Percentiles rank a stretch among this genome's conserved stretches.
Evolutionary conservation across 371 early-diverging fungal genomes (phyloP).

Genomic region (Rhizopus delemar): DNA sequence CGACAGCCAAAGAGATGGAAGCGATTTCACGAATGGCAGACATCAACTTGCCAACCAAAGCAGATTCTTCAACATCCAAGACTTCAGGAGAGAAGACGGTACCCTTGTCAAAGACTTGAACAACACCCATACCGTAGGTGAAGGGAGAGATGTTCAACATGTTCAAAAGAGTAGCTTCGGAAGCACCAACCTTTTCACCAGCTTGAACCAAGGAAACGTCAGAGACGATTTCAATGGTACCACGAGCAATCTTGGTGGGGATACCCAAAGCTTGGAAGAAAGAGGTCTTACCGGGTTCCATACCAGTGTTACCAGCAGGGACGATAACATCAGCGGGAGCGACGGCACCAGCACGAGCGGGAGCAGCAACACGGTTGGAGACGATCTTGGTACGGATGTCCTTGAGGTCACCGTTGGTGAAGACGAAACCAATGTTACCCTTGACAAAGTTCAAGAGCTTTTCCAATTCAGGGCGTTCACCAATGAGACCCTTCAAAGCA

Average conservation of each 20-base stretch:
- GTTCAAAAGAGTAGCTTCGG: constrained; percentile 98
- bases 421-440: constrained; percentile 99
- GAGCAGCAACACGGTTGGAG: constrained; percentile 95
- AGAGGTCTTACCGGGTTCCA: constrained; percentile 99
- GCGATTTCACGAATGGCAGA: constrained; percentile 88
- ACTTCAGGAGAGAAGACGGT: constrained; percentile 89
- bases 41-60: constrained; percentile 79
- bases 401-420: constrained; percentile 98
- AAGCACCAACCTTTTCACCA: constrained; percentile 97
- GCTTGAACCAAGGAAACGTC: constrained; percentile 91
- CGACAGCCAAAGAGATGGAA: constrained; percentile 91
- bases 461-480: constrained; percentile 87
- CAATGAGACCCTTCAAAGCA: constrained; percentile 82
- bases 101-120: constrained; percentile 94
- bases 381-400: constrained; percentile 90
- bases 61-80: constrained; percentile 91
- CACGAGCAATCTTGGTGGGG: constrained; percentile 99
- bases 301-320: constrained; percentile 99
- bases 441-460: constrained; percentile 82
- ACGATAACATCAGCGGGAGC: constrained; percentile 97
- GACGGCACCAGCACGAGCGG: constrained; percentile 98
- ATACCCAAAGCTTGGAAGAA: constrained; percentile 99
- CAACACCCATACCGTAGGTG: constrained; percentile 98
- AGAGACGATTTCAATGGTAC: constrained; percentile 99
- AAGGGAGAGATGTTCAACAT: constrained; percentile 99